phyloP scores from a whole-genome alignment of 116 monocot genomes.

The Dioscorea cayenensis region DNA sequence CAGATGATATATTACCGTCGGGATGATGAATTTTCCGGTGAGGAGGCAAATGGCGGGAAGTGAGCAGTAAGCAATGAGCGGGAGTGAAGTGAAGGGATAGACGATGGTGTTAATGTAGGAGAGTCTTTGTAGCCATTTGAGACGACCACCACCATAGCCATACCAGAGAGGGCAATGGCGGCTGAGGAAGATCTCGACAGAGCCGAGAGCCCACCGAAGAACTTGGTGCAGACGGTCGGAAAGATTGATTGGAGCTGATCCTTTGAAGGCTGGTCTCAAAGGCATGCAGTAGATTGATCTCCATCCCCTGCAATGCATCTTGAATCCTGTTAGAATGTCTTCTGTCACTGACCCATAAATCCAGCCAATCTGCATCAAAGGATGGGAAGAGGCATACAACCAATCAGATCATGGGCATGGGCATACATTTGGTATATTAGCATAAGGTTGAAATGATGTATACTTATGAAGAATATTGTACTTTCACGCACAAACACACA shows the following conservation, averaged over 20 bases:
- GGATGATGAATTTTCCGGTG: slow-evolving; percentile 85
- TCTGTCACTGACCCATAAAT: slow-evolving; percentile 88
- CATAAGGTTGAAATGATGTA: too few relatives aligned
- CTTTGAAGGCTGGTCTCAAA: slow-evolving; percentile 68
- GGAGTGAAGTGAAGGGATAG: slow-evolving; percentile 78
- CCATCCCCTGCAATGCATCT: slow-evolving; percentile 91
- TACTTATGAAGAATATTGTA: too few relatives aligned
- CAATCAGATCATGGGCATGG: too few relatives aligned
- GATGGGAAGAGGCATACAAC: too few relatives aligned
- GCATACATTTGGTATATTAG: too few relatives aligned
- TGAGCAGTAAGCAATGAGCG: slow-evolving; percentile 66
- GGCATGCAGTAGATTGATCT: slow-evolving; percentile 86
- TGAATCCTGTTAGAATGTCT: slow-evolving; percentile 74
- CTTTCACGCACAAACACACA: too few relatives aligned
- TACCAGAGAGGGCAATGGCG: slow-evolving; percentile 86
- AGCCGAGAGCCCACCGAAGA: slow-evolving; percentile 86
- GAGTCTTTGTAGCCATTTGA: slow-evolving; percentile 69
- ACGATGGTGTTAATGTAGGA: slow-evolving; percentile 80
- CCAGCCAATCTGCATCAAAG: slow-evolving; percentile 56
- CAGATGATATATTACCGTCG: slow-evolving; percentile 36
- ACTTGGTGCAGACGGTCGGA: slow-evolving; percentile 76
- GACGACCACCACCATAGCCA: slow-evolving; percentile 65
- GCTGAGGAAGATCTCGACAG: slow-evolving; percentile 79
- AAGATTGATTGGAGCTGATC: slow-evolving; percentile 77
- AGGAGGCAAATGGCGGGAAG: slow-evolving; percentile 75